Conservation (phyloP, 78 protist genomes). For the Tieghemostelium lacteum region DNA sequence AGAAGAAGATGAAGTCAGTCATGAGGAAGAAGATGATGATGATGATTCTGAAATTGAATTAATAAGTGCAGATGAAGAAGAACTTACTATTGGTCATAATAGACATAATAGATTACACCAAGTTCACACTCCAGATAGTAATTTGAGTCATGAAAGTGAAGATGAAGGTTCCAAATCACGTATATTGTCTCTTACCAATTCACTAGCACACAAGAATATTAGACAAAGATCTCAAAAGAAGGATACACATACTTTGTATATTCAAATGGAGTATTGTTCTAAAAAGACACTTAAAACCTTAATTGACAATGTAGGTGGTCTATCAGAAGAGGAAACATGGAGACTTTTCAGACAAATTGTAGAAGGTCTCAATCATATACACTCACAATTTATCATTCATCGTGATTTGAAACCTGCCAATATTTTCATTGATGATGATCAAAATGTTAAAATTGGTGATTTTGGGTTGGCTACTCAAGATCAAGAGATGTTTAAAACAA, state of each 20-base stretch:
- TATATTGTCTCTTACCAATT: neutral
- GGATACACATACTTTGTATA: conserved; percentile 71
- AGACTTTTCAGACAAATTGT: conserved; percentile 80
- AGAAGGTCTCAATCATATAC: conserved; percentile 83
- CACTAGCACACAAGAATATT: neutral
- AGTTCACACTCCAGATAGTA: neutral
- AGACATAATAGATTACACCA: neutral
- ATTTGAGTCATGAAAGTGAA: neutral
- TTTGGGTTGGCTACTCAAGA: conserved; percentile 74
- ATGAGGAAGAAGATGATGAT: neutral
- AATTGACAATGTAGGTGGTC: conserved; percentile 22
- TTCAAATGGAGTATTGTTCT: conserved; percentile 87
- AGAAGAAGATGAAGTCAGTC: conserved; percentile 17
- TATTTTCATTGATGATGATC: conserved; percentile 81
- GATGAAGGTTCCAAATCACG: neutral
- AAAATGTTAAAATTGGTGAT: conserved; percentile 81
- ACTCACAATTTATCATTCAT: conserved; percentile 83
- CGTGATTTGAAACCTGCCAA: conserved; percentile 78
- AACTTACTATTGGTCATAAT: too few species aligned
- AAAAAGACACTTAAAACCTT: conserved; percentile 66
- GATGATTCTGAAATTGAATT: neutral
- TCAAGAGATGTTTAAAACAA: too few species aligned
- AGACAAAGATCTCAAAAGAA: neutral
- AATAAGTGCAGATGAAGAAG: neutral
- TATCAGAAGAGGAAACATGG: conserved; percentile 72